Evolutionary conservation across 192 early-diverging fungal species (phyloP).

Genomic region (Allomyces macrogynus): DNA sequence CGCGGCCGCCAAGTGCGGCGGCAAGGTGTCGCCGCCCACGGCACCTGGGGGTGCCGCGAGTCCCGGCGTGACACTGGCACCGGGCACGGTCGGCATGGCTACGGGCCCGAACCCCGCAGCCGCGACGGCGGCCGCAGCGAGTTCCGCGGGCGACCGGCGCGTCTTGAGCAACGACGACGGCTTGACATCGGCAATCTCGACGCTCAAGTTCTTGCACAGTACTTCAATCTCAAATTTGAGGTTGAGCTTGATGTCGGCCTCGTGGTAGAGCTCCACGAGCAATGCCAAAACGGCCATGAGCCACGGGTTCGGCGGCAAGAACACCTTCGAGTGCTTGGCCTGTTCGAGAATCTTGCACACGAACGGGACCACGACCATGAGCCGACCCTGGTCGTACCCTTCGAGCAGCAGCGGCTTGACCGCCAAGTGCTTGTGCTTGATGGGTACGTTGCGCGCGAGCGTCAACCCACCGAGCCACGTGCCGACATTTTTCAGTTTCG

Average conservation of each 20-base stretch:
- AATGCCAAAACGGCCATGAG: slow-evolving; percentile 83
- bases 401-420: slow-evolving; percentile 88
- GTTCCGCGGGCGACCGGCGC: too few relatives aligned
- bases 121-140: too few relatives aligned
- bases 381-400: slow-evolving; percentile 62
- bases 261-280: slow-evolving; percentile 79
- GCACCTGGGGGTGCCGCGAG: too few relatives aligned
- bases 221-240: slow-evolving; percentile 98
- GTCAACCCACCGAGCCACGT: slow-evolving; percentile 92
- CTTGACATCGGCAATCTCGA: too few relatives aligned
- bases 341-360: slow-evolving; percentile 95
- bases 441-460: slow-evolving; percentile 83
- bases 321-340: slow-evolving; percentile 59
- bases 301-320: slow-evolving; percentile 94
- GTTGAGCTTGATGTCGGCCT: slow-evolving; percentile 81
- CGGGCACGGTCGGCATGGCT: too few relatives aligned
- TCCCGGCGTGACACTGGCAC: too few relatives aligned
- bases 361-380: slow-evolving; percentile 95
- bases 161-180: too few relatives aligned
- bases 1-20: too few relatives aligned
- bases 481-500: slow-evolving; percentile 84
- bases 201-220: slow-evolving; percentile 59
- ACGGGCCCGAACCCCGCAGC: too few relatives aligned
- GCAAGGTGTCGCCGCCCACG: too few relatives aligned
- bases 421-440: slow-evolving; percentile 83